A percentile compares a stretch with the other conserved stretches of the same genome.
These are phyloP conservation scores for Xylariomycetidae sp. DNA, from an alignment of 2,329 filamentous ascomycete species.

Conservation along the genomic window DNA sequence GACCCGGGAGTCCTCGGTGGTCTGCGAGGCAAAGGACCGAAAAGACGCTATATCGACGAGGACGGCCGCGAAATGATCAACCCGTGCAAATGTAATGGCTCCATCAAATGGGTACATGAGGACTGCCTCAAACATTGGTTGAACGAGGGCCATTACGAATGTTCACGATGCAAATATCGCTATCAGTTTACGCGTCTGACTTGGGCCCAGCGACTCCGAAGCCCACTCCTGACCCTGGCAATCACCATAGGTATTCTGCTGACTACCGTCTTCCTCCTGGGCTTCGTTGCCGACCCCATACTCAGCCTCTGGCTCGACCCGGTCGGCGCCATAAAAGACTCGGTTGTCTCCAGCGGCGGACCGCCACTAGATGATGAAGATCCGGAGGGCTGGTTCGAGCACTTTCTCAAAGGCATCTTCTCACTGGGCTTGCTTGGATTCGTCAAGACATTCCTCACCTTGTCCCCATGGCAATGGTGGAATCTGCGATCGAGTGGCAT, in stretches of 20 bases:
- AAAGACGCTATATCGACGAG: constrained; percentile 20
- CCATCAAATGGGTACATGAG: constrained; percentile 90
- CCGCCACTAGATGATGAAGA: constrained; percentile 39
- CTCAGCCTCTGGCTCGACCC: constrained; percentile 85
- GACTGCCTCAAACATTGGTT: constrained; percentile 82
- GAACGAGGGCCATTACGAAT: constrained; percentile 79
- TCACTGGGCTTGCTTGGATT: constrained; percentile 83
- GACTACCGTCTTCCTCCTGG: constrained; percentile 70
- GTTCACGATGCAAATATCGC: constrained; percentile 78
- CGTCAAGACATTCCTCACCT: constrained; percentile 68
- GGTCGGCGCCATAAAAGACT: constrained; percentile 51
- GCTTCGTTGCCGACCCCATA: constrained; percentile 89
- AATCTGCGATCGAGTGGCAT: constrained; percentile 60
- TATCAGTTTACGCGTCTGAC: constrained; percentile 74
- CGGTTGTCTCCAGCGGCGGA: constrained; percentile 38
- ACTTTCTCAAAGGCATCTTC: constrained; percentile 87
- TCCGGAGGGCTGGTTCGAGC: constrained; percentile 65
- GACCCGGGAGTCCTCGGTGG: constrained; percentile 23
- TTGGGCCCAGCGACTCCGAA: constrained; percentile 66
- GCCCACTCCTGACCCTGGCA: constrained; percentile 57
- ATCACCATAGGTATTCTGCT: constrained; percentile 70
- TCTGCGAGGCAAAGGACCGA: constrained; percentile 18
- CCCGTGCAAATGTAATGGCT: constrained; percentile 90
- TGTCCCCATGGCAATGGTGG: constrained; percentile 73
- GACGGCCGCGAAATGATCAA: constrained; percentile 57